phyloP scores from a whole-genome alignment of 768 basidiomycete species.

The Thelephora ganbajun region DNA sequence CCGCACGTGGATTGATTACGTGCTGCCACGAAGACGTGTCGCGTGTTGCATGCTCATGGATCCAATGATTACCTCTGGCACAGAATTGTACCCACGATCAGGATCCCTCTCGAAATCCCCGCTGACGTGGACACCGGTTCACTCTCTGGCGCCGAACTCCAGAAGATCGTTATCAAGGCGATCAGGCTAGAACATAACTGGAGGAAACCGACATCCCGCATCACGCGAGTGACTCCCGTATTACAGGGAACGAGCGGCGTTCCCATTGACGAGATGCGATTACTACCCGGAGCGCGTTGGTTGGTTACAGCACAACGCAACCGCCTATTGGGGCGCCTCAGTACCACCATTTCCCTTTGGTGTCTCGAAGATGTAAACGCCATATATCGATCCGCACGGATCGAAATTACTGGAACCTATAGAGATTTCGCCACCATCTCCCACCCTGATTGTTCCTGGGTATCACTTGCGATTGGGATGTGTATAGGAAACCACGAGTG shows the following conservation, averaged over 20 bases:
- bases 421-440: neutral
- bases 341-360: slow-evolving; percentile 31
- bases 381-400: slow-evolving; percentile 12
- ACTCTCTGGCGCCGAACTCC: slow-evolving; percentile 27
- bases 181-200: slow-evolving; percentile 39
- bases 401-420: slow-evolving; percentile 12
- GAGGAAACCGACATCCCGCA: slow-evolving; percentile 21
- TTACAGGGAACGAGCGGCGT: slow-evolving; percentile 17
- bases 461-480: neutral
- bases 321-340: slow-evolving; percentile 14
- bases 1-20: slow-evolving; percentile 1
- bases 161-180: slow-evolving; percentile 26
- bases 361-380: slow-evolving; percentile 19
- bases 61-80: slow-evolving; percentile 44
- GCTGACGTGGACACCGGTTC: slow-evolving; percentile 16
- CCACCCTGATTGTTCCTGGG: neutral
- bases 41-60: slow-evolving; percentile 39
- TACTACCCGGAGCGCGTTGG: slow-evolving; percentile 34
- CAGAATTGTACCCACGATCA: slow-evolving; percentile 5
- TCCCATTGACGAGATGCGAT: slow-evolving; percentile 30
- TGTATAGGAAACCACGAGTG: neutral
- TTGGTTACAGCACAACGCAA: slow-evolving; percentile 28
- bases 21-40: slow-evolving; percentile 38
- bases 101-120: slow-evolving; percentile 30
- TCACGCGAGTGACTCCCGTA: slow-evolving; percentile 25